A percentile compares a stretch with the other conserved stretches of the same genome.
Evolutionary conservation across 2,329 filamentous ascomycete genomes (phyloP).

Genomic region (Calonectria leucothoes): DNA sequence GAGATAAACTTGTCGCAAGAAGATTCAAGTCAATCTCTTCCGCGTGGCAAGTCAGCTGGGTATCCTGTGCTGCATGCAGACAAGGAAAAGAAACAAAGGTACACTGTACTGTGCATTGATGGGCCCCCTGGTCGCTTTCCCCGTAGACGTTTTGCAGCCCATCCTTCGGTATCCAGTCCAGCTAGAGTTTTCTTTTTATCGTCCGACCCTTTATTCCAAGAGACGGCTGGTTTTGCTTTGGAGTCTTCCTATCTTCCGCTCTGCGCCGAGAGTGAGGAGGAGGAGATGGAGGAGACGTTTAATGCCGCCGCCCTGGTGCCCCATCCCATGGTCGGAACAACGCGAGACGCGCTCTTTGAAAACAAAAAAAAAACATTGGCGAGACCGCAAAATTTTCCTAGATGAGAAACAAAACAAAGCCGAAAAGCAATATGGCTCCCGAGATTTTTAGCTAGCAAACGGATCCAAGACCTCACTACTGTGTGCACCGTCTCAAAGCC

Average conservation of each 20-base stretch:
- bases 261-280: neutral
- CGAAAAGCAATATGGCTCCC: neutral
- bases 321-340: neutral
- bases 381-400: neutral
- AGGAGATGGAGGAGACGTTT: neutral
- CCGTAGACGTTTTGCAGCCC: neutral
- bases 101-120: conserved; percentile 29
- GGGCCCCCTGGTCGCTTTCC: neutral
- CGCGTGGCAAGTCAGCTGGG: conserved; percentile 9
- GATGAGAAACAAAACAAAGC: neutral
- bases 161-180: neutral
- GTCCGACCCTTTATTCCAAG: neutral
- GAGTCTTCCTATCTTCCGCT: too few relatives aligned
- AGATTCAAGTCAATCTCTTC: neutral
- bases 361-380: neutral
- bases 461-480: neutral
- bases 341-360: neutral
- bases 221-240: neutral
- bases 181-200: neutral
- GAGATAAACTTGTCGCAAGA: neutral
- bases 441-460: neutral
- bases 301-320: neutral
- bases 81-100: neutral
- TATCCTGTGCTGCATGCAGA: neutral
- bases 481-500: conserved; percentile 1